Evolutionary conservation across 768 basidiomycete species (phyloP), one percentile per base, ranked within the genome.

Genomic region (Russula sp.): DNA sequence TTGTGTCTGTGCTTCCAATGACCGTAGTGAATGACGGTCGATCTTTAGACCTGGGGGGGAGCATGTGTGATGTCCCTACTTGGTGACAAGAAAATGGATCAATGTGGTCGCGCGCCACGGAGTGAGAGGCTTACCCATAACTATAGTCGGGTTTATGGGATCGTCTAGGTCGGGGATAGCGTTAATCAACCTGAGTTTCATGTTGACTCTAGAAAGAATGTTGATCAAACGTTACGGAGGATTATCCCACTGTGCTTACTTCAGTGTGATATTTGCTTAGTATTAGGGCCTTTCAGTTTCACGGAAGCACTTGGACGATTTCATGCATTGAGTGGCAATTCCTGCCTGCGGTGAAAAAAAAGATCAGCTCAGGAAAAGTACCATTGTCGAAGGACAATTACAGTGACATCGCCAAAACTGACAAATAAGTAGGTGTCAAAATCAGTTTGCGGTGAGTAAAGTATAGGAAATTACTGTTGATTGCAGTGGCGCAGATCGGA

Each of bases 11-110:
- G 63, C 86, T 92, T 32, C 81, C 88, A 10, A 92, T 88, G 14
- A 93, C 74, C 13, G 88, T 78, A 0, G 91, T 87, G 70, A 87
- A 91, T 0, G 90, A 92, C 1, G 90, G 90, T 4, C 84, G 81
- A 8, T 83, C 87, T 20, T 80, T 29, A 3, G 86, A 79, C 8
- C 88, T 88, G 11, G 61, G 56, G 90, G n/a, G n/a, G 88, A 7
- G 91, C 88, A 67, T 93, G 90, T 43, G 90, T 87, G n/a, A 90
- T 86, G 69, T 92, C 89, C 8, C 87, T 89, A 63, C 88, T 70
- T 64, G n/a, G 20, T 6, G 45, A 38, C 10, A 18, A 20, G n/a
- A 46, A 38, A 29, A 41, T 52, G 38, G 11, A 2, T 34, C n/a
- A 56, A 9, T 8, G 32, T 9, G 32, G 41, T 35, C 29, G 1